Evolutionary conservation across 75 land plant species (phyloP), one percentile per base, ranked within the genome.

Genomic region (Cupressus sempervirens): DNA sequence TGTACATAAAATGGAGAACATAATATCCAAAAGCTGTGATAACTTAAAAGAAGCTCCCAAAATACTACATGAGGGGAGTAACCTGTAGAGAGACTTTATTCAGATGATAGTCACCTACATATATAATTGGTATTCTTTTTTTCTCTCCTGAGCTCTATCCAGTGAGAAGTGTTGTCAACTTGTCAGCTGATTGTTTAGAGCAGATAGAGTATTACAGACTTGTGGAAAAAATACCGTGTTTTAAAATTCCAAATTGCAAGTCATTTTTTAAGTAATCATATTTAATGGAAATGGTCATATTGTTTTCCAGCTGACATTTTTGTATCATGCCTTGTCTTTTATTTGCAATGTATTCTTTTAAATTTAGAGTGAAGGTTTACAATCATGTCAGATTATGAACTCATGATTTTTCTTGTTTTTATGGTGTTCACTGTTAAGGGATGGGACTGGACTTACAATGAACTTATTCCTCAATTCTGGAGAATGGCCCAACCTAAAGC

Each of bases 401-500:
- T 82, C 20, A 82, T 32, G 67, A 29, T 32, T 8, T 32, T 50
- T 20, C 11, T 11, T 35, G 40, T 20, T 46, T 41, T 85, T 32
- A 84, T 77, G 62, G 34, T 46, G 16, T n/a, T n/a, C n/a, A n/a
- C n/a, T n/a, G n/a, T 86, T 83, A 87, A 92, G 93, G 76, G 87
- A 43, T 92, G 93, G 92, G 84, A 85, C 12, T 89, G 90, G 91
- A 85, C 85, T 38, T 86, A 67, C 50, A 48, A 58, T 50, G 85
- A 86, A 16, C 65, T 92, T 75, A 52, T 92, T n/a, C 67, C 86
- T 82, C 86, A 30, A 4, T 81, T 91, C 70, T 76, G 89, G 82
- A 74, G 70, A 29, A 41, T 91, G 14, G 82, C 89, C 82, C 83
- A 92, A 68, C 84, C 87, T 43, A 84, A 73, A 56, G 41, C 45